Evolutionary conservation across 257 asterid genomes (phyloP), one percentile per base, ranked within the genome.

Genomic region (Przewalskia tangutica): DNA sequence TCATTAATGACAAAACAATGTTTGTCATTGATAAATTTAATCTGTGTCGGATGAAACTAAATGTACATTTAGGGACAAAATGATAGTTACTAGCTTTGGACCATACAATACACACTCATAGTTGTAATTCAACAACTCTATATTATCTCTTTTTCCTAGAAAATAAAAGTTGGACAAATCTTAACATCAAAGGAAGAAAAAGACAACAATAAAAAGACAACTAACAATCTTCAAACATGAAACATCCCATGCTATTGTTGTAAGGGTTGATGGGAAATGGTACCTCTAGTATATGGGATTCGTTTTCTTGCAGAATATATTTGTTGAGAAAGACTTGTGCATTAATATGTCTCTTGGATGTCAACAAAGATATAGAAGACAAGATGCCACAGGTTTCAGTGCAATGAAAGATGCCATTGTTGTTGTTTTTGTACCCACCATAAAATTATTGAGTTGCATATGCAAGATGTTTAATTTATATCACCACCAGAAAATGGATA

Each of bases 241-340:
- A 67, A 67, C 77, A 67, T 67, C 77, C 77, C 77, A 67, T 67
- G 32, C 16, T 71, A 48, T 71, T 71, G 42, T n/a, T n/a, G n/a
- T n/a, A n/a, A n/a, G n/a, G n/a, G n/a, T n/a, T n/a, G n/a, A n/a
- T n/a, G n/a, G n/a, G n/a, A n/a, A n/a, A n/a, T 44, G 11, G 58
- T 44, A 11, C 32, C 32, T 27, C 32, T 27, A 27, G 32, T 27
- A 27, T 27, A 27, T 27, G 32, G 32, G 79, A 46, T 27, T 27
- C 32, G 58, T 71, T 46, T 46, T 58, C 20, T 71, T 71, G 59
- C 79, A 71, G 79, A 71, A 71, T 46, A 71, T 71, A 71, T 46
- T 65, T 71, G 79, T 13, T 46, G 79, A 71, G 59, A 71, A 71
- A 71, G 40, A 46, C 79, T 46, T 70, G 32, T 18, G 17, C 1